phyloP scores from a whole-genome alignment of 2,329 filamentous ascomycete genomes.

The Zelopaecilomyces penicillatus region DNA sequence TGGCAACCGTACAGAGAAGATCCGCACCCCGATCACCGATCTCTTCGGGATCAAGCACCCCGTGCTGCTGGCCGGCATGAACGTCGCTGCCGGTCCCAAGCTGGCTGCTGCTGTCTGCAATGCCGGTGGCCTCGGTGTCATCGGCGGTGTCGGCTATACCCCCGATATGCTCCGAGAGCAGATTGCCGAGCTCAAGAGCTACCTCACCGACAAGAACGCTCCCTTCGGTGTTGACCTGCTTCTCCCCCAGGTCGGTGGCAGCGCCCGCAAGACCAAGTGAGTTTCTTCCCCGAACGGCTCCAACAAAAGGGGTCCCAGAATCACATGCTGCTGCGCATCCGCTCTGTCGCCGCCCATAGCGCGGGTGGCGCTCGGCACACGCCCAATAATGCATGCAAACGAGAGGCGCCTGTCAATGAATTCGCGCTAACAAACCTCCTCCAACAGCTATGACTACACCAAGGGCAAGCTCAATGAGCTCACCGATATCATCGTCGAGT shows the following conservation, averaged over 20 bases:
- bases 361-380: too few relatives aligned
- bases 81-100: slow-evolving; percentile 93
- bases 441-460: slow-evolving; percentile 89
- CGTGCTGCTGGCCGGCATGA: slow-evolving; percentile 94
- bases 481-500: slow-evolving; percentile 85
- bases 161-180: slow-evolving; percentile 96
- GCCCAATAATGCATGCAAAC: too few relatives aligned
- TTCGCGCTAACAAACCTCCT: too few relatives aligned
- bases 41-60: slow-evolving; percentile 98
- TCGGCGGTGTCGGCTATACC: slow-evolving; percentile 91
- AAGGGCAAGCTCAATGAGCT: slow-evolving; percentile 95
- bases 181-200: slow-evolving; percentile 87
- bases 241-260: slow-evolving; percentile 89
- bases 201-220: slow-evolving; percentile 80
- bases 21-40: slow-evolving; percentile 88
- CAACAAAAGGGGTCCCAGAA: slow-evolving; percentile 3
- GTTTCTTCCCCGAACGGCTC: slow-evolving; percentile 13
- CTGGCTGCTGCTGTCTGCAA: slow-evolving; percentile 95
- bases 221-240: slow-evolving; percentile 93
- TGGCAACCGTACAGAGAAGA: slow-evolving; percentile 31
- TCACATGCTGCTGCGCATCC: slow-evolving; percentile 15
- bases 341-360: too few relatives aligned
- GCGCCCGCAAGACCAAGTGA: slow-evolving; percentile 85
- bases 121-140: slow-evolving; percentile 90
- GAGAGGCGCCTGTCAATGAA: too few relatives aligned